Conservation (phyloP, 1,139 yeast species). For the Taphrina communis region DNA sequence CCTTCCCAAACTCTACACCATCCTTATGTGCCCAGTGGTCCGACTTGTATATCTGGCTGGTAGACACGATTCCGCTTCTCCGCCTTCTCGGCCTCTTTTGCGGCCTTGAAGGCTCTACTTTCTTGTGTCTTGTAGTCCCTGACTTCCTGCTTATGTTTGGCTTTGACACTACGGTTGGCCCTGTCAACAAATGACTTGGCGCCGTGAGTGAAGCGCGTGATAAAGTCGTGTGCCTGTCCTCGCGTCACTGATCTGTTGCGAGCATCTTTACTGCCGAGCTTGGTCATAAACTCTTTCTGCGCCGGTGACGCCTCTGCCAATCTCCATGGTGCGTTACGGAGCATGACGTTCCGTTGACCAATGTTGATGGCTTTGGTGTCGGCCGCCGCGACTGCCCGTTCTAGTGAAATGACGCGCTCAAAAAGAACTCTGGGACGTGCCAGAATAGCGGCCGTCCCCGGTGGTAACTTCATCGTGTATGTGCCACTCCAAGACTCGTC, state of each 20-base stretch:
- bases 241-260: conserved; percentile 34
- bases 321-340: conserved; percentile 48
- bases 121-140: conserved; percentile 13
- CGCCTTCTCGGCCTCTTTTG: conserved; percentile 26
- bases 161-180: conserved; percentile 17
- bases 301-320: conserved; percentile 44
- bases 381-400: conserved; percentile 47
- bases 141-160: conserved; percentile 15
- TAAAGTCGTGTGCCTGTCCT: conserved; percentile 43
- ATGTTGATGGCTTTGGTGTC: conserved; percentile 46
- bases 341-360: conserved; percentile 43
- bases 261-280: conserved; percentile 18
- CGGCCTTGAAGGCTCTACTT: conserved; percentile 14
- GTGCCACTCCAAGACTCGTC: conserved; percentile 25
- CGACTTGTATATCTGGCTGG: conserved; percentile 18
- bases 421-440: conserved; percentile 42
- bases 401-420: conserved; percentile 42
- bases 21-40: conserved; percentile 21
- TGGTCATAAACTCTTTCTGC: conserved; percentile 44
- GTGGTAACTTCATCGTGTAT: conserved; percentile 25
- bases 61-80: conserved; percentile 22
- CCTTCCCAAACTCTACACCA: background rate
- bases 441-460: conserved; percentile 25
- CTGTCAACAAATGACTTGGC: conserved; percentile 33
- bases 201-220: conserved; percentile 42